Percentiles rank a stretch among this genome's conserved stretches.
Conservation (phyloP, 345 rosid genomes). For the Eucalyptus pauciflora region DNA sequence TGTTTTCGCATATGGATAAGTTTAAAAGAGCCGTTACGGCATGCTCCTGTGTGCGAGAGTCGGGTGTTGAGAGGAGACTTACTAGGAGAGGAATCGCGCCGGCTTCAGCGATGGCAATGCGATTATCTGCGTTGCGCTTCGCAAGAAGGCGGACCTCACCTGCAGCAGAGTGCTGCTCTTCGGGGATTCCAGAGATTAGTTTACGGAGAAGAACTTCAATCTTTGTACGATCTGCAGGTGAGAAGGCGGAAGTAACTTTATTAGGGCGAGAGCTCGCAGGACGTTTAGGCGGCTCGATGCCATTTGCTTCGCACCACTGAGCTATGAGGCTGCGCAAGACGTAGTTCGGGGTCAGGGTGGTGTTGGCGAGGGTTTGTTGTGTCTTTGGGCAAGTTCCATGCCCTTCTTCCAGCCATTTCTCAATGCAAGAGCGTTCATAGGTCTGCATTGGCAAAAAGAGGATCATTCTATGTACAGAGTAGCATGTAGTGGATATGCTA, state of each 20-base stretch:
- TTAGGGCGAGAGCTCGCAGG: constrained; percentile 52
- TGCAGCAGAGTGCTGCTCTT: constrained; percentile 58
- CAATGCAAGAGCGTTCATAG: constrained; percentile 87
- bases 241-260: constrained; percentile 48
- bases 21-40: constrained; percentile 88
- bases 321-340: constrained; percentile 94
- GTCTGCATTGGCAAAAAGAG: constrained; percentile 39
- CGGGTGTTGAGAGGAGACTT: constrained; percentile 65
- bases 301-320: constrained; percentile 95
- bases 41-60: constrained; percentile 82
- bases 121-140: constrained; percentile 84
- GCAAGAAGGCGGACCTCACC: constrained; percentile 97
- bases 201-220: constrained; percentile 75
- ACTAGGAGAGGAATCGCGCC: constrained; percentile 92
- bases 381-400: constrained; percentile 95
- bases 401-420: constrained; percentile 93
- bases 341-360: constrained; percentile 73
- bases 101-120: constrained; percentile 90
- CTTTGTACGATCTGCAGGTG: constrained; percentile 66
- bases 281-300: constrained; percentile 77
- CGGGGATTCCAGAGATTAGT: constrained; percentile 65
- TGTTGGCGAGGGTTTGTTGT: constrained; percentile 56
- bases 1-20: constrained; percentile 84
- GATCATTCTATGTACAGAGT: background rate
- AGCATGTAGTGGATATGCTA: background rate